Base-by-base conservation (phyloP, 441 rosid species). In the Biscutella auriculata region DNA sequence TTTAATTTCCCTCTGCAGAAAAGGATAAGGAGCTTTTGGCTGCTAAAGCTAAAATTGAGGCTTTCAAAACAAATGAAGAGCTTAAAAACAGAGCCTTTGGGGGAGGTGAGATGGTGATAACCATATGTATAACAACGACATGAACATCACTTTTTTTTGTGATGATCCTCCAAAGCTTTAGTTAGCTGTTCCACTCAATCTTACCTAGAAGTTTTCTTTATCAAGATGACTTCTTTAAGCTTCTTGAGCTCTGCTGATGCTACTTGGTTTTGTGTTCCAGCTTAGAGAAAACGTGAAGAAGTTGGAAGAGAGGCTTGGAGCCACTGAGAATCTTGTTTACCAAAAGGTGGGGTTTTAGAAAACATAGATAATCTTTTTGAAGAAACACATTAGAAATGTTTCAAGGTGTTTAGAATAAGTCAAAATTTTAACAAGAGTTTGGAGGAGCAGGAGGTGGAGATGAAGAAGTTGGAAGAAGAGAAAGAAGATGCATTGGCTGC, bases 401-500 rank as follows among this genome's bases (percentile, higher is more conserved):
- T 14, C 36, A 40, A 1, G 8, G 52, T 5, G 40, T 32, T 6
- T 26, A 52, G 35, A 32, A 30, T 54, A 40, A 54, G 36, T 23
- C 39, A 14, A 44, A 7, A 9, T 29, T 50, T n/a, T 27, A 41
- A 34, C 12, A 33, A 41, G 47, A 41, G 27, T 57, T n/a, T n/a
- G n/a, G n/a, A n/a, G n/a, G n/a, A n/a, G 9, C 28, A 93, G 97
- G 85, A 82, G 66, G 80, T 87, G 49, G 90, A 93, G 70, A 75
- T 83, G 64, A 93, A 74, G 78, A 87, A 76, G 56, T 69, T 88
- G 6, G 30, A 16, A 42, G 69, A 65, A 16, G 95, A 83, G 67
- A 86, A 82, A 75, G 88, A 77, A 77, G 93, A 84, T 39, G 95
- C 97, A 36, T 19, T 87, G 35, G 84, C 95, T 9, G 97, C 92